Evolutionary conservation across 176 grass and related monocot species (phyloP), one percentile per base, ranked within the genome.

Genomic region (sorghum (Sorghum bicolor)): DNA sequence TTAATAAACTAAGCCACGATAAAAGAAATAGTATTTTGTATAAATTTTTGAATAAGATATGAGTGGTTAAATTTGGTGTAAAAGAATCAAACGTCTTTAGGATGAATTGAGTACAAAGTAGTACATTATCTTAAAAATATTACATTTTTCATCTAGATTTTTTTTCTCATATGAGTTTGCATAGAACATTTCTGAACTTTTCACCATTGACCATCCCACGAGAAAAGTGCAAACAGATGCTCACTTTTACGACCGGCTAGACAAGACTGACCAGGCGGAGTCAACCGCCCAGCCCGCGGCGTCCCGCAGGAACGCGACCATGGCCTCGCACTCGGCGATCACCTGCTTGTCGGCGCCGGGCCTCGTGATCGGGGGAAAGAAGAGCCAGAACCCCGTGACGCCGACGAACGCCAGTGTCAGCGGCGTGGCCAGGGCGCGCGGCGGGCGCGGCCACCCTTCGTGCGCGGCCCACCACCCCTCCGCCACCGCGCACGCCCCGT

Each of bases 301-400:
- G 45, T 85, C 43, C 30, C 36, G 50, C 41, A 91, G 26, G 50
- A 88, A 88, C 2, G 45, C 70, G 11, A 91, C 13, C 20, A 86
- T 20, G 62, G 83, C 86, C 79, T 88, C 81, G 47, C 68, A 55
- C 81, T 96, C 94, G 41, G 86, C 88, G 33, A 96, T 25, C 2
- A 61, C 43, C 30, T 48, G 11, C 82, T 89, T 87, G 78, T 89
- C 88, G 1, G 72, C 70, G 4, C 83, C 82, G 16, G 79, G 76
- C 76, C 86, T 79, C 12, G 80, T 79, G 63, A 96, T 45, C 6
- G 88, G 88, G 36, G 88, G 88, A 82, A 91, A 93, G 83, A 96
- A 96, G 61, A 93, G 85, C 81, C 94, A 91, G 53, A 80, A 93
- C 5, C 5, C 86, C 30, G 88, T 93, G 4, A 14, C 29, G 7